Evolutionary conservation across 225 moss, liverwort and hornwort species (phyloP).

Genomic region (Pleurozium schreberi): DNA sequence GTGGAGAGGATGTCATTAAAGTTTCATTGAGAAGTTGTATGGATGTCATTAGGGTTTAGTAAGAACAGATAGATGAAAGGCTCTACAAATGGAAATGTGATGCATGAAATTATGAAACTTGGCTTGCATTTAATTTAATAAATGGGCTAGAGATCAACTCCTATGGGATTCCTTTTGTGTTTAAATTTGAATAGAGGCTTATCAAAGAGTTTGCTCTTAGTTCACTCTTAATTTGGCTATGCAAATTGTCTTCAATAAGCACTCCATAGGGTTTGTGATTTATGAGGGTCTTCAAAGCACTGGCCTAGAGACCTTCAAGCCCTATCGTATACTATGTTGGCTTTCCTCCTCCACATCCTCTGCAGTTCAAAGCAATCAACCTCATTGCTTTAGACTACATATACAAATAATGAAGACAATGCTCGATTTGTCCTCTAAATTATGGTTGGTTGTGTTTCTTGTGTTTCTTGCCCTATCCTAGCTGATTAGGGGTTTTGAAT

Average conservation of each 20-base stretch:
- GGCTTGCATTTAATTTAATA: neutral
- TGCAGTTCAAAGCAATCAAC: neutral
- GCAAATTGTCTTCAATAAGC: too few species aligned
- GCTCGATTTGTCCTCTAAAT: neutral
- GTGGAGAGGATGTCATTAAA: neutral
- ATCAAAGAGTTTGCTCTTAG: too few species aligned
- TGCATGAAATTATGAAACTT: neutral
- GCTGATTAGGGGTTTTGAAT: neutral
- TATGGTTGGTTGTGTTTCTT: neutral
- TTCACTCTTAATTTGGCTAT: neutral
- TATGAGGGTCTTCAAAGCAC: neutral
- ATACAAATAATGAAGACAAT: neutral
- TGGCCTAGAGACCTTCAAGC: neutral
- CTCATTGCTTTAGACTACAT: neutral
- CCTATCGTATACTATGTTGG: neutral
- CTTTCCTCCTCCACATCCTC: neutral
- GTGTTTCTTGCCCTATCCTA: neutral
- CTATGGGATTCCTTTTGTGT: neutral
- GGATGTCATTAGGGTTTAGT: neutral
- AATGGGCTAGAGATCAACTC: neutral
- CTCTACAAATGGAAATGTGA: neutral
- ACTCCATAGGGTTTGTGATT: neutral
- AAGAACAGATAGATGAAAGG: neutral
- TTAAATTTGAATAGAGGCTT: neutral
- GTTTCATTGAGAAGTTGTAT: neutral